These are phyloP conservation scores for Aspergillus coremiiformis DNA, from an alignment of 495 filamentous ascomycete species.

Conservation along the genomic window DNA sequence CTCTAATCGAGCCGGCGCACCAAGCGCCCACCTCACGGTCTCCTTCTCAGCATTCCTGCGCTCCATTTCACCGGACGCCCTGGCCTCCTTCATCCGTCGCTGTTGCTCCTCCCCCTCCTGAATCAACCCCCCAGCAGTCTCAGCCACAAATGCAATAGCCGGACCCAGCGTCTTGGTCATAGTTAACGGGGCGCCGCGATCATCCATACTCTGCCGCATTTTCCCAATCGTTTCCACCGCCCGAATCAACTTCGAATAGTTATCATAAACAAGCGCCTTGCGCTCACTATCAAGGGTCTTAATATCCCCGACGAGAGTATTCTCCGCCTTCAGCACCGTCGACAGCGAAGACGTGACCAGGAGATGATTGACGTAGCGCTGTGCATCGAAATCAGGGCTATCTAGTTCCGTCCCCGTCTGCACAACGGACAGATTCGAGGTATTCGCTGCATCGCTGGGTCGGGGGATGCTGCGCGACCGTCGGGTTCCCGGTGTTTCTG, in stretches of 20 bases:
- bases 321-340: conserved; percentile 54
- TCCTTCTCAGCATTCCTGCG: conserved; percentile 50
- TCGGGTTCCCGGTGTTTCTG: conserved; percentile 14
- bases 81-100: conserved; percentile 30
- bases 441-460: conserved; percentile 32
- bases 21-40: conserved; percentile 66
- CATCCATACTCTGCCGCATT: conserved; percentile 46
- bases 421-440: conserved; percentile 26
- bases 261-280: conserved; percentile 96
- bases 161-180: conserved; percentile 60
- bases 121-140: conserved; percentile 62
- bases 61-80: conserved; percentile 23
- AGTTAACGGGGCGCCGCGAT: conserved; percentile 39
- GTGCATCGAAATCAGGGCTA: conserved; percentile 39
- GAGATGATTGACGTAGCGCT: conserved; percentile 40
- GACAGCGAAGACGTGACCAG: conserved; percentile 51
- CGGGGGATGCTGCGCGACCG: conserved; percentile 36
- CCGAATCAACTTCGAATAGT: conserved; percentile 90
- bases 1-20: conserved; percentile 45
- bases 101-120: conserved; percentile 40
- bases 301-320: conserved; percentile 59
- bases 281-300: conserved; percentile 86
- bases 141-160: conserved; percentile 74
- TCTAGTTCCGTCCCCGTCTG: conserved; percentile 41
- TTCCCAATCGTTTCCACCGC: conserved; percentile 92